Base-by-base conservation (phyloP, 805 yeast species). In the Schwanniomyces polymorphus region DNA sequence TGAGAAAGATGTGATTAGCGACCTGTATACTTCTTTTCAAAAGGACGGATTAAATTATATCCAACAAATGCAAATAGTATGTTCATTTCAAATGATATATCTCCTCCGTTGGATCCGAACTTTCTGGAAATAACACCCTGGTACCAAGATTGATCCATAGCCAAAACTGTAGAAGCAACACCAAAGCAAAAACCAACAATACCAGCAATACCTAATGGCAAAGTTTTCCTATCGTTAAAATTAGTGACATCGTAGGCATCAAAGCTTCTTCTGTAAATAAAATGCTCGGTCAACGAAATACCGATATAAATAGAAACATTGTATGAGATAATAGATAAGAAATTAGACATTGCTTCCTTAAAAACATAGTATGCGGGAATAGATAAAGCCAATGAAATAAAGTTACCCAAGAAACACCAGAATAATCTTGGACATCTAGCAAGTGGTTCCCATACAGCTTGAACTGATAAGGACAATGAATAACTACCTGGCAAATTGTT, bases 331-430 rank as follows among this genome's bases (percentile, higher is more conserved):
- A 67, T 64, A 18, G 64, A 60, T 54, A 66, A 55, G 51, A 67
- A 67, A 45, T 64, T 63, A 6, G 59, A 53, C 67, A 67, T 66
- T 14, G 67, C 54, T 10, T 47, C 58, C 18, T 51, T 59, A 46
- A 67, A 67, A 9, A 57, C 61, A 47, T 67, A 67, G 47, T 65
- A 66, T 9, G 70, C 71, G 12, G 72, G 72, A 39, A 66, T 67
- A 27, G 68, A 57, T 27, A 67, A 55, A 7, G 58, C 71, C 42
- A 67, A 55, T 4, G 71, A 60, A 9, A 64, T 54, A 37, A 59
- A 60, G 43, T 67, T 67, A 8, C 70, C 71, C 10, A 59, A 25
- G 4, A 64, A 38, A 50, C 69, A 64, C 71, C 72, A 67, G n/a
- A 60, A 65, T 43, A 66, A 53, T 47, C 72, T 55, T 16, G 72